Evolutionary conservation across 768 basidiomycete genomes (phyloP).

Genomic region (Amylocystis lapponica): DNA sequence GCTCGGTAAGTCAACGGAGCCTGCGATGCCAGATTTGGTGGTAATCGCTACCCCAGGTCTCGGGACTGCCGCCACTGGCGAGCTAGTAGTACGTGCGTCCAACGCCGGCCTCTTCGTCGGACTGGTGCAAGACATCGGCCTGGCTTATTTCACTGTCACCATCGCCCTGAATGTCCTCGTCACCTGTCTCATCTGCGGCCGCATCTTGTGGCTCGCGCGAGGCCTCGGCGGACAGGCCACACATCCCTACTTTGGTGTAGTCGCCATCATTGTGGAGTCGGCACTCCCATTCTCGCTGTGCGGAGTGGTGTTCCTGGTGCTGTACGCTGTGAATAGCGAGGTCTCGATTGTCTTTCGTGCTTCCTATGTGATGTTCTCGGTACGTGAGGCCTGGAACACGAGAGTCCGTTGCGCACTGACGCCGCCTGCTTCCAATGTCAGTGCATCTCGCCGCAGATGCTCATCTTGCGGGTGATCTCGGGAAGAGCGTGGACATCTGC

Average conservation of each 20-base stretch:
- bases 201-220: conserved; percentile 23
- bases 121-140: conserved; percentile 28
- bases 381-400: conserved; percentile 20
- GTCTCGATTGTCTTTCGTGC: conserved; percentile 31
- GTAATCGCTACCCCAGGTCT: background rate
- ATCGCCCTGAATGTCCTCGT: conserved; percentile 33
- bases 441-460: conserved; percentile 11
- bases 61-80: conserved; percentile 3
- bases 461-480: conserved; percentile 11
- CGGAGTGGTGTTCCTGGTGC: conserved; percentile 31
- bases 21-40: background rate
- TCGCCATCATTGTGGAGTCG: conserved; percentile 31
- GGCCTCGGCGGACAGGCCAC: conserved; percentile 16
- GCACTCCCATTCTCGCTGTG: conserved; percentile 32
- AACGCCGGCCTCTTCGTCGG: conserved; percentile 28
- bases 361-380: conserved; percentile 34
- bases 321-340: conserved; percentile 26
- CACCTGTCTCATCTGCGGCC: conserved; percentile 29
- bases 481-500: conserved; percentile 14
- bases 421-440: background rate
- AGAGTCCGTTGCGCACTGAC: conserved; percentile 9
- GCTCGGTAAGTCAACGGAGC: conserved; percentile 1
- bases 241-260: no score
- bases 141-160: conserved; percentile 31
- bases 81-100: conserved; percentile 7